phyloP scores from a whole-genome alignment of 129 eudicot species.

The Logfia minima region DNA sequence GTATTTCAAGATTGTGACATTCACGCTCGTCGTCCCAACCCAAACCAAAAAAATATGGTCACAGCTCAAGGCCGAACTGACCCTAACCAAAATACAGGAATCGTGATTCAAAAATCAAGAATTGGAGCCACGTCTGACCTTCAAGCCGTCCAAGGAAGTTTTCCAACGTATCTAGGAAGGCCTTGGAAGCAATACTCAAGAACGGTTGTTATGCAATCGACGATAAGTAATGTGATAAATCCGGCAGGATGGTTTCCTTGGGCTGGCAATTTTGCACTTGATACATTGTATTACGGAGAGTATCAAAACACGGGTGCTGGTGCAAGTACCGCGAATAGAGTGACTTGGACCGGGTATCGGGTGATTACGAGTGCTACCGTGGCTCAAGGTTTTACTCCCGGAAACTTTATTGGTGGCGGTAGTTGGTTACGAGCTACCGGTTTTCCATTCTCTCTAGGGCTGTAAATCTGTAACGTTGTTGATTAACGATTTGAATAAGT shows the following conservation, averaged over 20 bases:
- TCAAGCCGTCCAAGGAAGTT: conserved; percentile 44
- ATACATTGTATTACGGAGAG: conserved; percentile 70
- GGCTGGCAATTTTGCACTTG: conserved; percentile 59
- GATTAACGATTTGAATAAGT: background rate
- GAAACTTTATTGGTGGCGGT: conserved; percentile 59
- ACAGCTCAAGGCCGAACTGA: conserved; percentile 87
- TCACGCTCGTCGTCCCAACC: conserved; percentile 62
- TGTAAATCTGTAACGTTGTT: conserved; percentile 40
- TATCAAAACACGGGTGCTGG: conserved; percentile 71
- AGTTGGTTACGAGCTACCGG: conserved; percentile 63
- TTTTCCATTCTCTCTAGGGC: conserved; percentile 69
- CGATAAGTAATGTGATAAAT: conserved; percentile 50
- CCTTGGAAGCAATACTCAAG: conserved; percentile 85
- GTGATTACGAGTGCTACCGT: conserved; percentile 61
- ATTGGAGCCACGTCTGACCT: conserved; percentile 72
- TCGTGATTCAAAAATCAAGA: conserved; percentile 63
- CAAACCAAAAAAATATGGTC: conserved; percentile 70
- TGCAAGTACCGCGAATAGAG: conserved; percentile 58
- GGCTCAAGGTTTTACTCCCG: conserved; percentile 60
- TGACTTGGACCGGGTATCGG: conserved; percentile 59
- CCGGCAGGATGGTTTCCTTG: conserved; percentile 86
- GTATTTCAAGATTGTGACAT: conserved; percentile 83
- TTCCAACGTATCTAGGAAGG: conserved; percentile 70
- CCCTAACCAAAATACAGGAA: conserved; percentile 89
- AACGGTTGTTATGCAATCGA: conserved; percentile 67